Conservation (phyloP, 2,329 filamentous ascomycete genomes). For the Arthroderma sp. region DNA sequence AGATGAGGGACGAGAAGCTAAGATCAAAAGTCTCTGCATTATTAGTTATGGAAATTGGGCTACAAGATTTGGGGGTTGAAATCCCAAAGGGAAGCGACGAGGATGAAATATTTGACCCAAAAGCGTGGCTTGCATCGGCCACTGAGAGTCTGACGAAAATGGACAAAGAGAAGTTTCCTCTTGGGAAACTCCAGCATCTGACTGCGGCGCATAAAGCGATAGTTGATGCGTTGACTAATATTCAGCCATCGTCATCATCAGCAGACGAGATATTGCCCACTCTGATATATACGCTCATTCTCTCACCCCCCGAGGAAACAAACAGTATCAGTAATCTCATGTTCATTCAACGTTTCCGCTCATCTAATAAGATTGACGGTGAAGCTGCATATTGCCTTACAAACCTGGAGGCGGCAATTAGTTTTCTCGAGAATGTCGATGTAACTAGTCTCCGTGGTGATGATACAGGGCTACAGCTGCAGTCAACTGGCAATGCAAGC, state of each 20-base stretch:
- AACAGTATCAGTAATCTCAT: conserved; percentile 88
- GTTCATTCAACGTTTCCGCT: conserved; percentile 86
- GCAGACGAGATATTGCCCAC: conserved; percentile 96
- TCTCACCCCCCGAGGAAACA: conserved; percentile 69
- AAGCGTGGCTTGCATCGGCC: conserved; percentile 58
- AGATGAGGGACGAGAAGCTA: conserved; percentile 86
- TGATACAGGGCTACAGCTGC: conserved; percentile 34
- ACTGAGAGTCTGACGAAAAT: conserved; percentile 61
- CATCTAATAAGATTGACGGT: conserved; percentile 72
- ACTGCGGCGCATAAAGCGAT: conserved; percentile 87
- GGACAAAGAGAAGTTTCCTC: conserved; percentile 73
- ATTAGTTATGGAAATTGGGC: conserved; percentile 77
- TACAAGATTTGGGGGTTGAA: conserved; percentile 72
- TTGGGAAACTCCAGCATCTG: conserved; percentile 81
- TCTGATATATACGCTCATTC: conserved; percentile 90
- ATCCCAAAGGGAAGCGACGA: conserved; percentile 48
- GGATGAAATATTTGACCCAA: conserved; percentile 54
- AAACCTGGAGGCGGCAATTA: conserved; percentile 87
- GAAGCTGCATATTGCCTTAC: conserved; percentile 94
- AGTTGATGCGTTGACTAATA: conserved; percentile 64
- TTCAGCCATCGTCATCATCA: conserved; percentile 63
- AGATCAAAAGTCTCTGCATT: conserved; percentile 87
- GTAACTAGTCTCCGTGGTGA: conserved; percentile 75
- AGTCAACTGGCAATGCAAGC: conserved; percentile 11
- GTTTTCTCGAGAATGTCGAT: conserved; percentile 90